These are phyloP conservation scores for Pilatotrama ljubarskyi DNA, from an alignment of 768 basidiomycete genomes.

Conservation along the genomic window DNA sequence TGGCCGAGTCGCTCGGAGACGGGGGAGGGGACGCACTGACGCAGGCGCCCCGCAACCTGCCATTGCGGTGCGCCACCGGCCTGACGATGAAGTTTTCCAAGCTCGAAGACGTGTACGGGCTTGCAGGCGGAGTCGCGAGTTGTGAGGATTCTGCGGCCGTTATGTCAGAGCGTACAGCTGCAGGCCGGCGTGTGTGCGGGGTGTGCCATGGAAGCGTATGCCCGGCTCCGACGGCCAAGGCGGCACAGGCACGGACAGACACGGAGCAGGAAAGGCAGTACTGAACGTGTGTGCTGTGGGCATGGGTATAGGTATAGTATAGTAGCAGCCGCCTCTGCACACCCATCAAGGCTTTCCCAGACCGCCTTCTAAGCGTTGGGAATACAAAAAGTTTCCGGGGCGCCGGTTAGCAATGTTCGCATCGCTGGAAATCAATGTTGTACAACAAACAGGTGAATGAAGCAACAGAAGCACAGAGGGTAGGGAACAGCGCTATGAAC, in stretches of 20 bases:
- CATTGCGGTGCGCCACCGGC: not conserved
- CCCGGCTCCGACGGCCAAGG: conserved; percentile 2
- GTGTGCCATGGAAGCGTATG: not conserved
- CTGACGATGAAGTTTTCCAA: not conserved
- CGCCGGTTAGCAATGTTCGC: not conserved
- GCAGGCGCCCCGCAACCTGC: not conserved
- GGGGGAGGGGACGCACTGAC: too few relatives aligned
- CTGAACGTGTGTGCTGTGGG: not conserved
- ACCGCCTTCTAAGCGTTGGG: not conserved
- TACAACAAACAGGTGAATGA: conserved; percentile 1
- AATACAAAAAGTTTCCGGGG: not conserved
- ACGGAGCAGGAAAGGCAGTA: not conserved
- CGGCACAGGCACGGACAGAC: not conserved
- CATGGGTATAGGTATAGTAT: not conserved
- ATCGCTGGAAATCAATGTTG: conserved; percentile 1
- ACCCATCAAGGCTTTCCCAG: not conserved
- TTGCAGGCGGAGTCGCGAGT: not conserved
- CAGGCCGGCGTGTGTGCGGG: not conserved
- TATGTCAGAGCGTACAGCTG: not conserved
- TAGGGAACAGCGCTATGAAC: not conserved
- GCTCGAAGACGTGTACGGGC: not conserved
- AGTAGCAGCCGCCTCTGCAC: too few relatives aligned
- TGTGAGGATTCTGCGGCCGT: not conserved
- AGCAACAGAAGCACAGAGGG: not conserved
- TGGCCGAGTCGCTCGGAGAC: conserved; percentile 6